Evolutionary conservation across 768 basidiomycete species (phyloP).

Genomic region (Exsudoporus frostii): DNA sequence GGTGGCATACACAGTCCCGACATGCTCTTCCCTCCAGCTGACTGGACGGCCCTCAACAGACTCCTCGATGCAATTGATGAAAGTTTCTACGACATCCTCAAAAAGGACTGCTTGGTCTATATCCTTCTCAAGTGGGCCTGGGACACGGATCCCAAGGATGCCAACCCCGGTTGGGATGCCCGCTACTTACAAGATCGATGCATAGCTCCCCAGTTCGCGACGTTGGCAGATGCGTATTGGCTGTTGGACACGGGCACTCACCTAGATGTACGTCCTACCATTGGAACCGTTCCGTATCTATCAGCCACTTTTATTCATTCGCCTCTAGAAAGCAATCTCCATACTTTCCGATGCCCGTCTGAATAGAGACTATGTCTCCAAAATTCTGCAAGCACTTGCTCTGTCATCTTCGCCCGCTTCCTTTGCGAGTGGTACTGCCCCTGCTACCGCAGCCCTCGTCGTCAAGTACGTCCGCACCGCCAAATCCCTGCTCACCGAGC

Average conservation of each 20-base stretch:
- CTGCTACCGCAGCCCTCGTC: slow-evolving; percentile 41
- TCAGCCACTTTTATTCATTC: background rate
- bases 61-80: slow-evolving; percentile 60
- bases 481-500: slow-evolving; percentile 67
- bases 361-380: slow-evolving; percentile 73
- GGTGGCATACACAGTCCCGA: slow-evolving; percentile 61
- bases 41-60: slow-evolving; percentile 48
- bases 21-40: slow-evolving; percentile 65
- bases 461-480: slow-evolving; percentile 74
- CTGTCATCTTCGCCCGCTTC: slow-evolving; percentile 42
- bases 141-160: slow-evolving; percentile 61
- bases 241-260: slow-evolving; percentile 69
- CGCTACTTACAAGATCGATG: slow-evolving; percentile 50
- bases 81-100: slow-evolving; percentile 68
- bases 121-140: slow-evolving; percentile 78
- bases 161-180: slow-evolving; percentile 24
- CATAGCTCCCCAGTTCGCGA: slow-evolving; percentile 73
- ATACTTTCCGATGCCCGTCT: slow-evolving; percentile 72
- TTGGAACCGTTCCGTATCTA: background rate
- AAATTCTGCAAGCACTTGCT: slow-evolving; percentile 62
- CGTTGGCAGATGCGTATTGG: slow-evolving; percentile 85
- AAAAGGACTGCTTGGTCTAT: slow-evolving; percentile 79
- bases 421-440: slow-evolving; percentile 9
- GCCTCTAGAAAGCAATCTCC: slow-evolving; percentile 59
- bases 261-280: slow-evolving; percentile 49